phyloP scores from a whole-genome alignment of 495 filamentous ascomycete genomes.

The Parathielavia appendiculata region DNA sequence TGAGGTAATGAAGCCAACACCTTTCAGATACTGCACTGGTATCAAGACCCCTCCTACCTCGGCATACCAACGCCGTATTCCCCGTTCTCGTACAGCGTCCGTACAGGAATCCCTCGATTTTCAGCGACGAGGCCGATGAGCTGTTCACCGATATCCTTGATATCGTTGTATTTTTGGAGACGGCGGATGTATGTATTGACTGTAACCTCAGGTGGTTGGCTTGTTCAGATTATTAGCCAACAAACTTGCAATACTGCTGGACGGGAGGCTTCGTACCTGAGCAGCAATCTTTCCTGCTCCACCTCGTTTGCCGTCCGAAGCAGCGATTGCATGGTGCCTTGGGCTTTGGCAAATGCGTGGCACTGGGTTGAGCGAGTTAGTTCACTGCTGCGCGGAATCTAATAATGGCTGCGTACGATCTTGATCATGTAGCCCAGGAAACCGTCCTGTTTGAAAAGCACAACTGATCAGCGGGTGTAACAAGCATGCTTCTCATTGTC shows the following conservation, averaged over 20 bases:
- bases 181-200: conserved; percentile 62
- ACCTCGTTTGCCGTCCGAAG: conserved; percentile 1
- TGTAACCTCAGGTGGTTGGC: conserved; percentile 22
- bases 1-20: no score
- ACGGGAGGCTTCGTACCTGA: conserved; percentile 12
- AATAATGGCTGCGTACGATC: conserved; percentile 17
- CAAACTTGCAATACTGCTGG: background rate
- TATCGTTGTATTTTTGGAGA: conserved; percentile 74
- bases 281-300: background rate
- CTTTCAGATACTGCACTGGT: no score
- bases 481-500: background rate
- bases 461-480: background rate
- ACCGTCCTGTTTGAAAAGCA: conserved; percentile 7
- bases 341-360: conserved; percentile 14
- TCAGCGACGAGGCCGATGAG: conserved; percentile 73
- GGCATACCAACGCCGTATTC: conserved; percentile 23
- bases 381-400: background rate
- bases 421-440: conserved; percentile 23
- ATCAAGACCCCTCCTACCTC: background rate
- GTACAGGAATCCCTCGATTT: conserved; percentile 54
- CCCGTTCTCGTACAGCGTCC: conserved; percentile 57
- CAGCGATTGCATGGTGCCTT: conserved; percentile 2
- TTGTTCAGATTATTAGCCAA: background rate
- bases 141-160: conserved; percentile 67
- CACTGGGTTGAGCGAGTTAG: conserved; percentile 1